Conservation (phyloP, 306 rosid genomes). For the Mucuna pruriens region DNA sequence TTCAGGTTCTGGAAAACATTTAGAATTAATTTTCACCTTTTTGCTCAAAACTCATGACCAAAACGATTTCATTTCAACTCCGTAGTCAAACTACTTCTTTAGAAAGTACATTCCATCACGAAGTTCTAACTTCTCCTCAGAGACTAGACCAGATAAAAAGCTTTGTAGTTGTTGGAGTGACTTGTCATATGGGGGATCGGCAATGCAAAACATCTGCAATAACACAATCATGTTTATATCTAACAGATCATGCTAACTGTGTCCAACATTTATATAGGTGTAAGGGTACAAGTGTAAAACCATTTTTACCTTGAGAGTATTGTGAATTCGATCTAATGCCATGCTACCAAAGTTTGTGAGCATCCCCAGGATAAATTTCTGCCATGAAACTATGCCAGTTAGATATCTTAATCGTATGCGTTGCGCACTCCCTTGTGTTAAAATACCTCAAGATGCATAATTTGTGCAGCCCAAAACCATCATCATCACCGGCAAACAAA, state of each 20-base stretch:
- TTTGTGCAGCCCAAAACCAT: constrained; percentile 1
- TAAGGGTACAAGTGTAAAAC: not conserved
- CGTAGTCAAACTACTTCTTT: constrained; percentile 55
- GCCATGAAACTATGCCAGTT: constrained; percentile 39
- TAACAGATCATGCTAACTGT: not conserved
- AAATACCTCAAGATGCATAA: not conserved
- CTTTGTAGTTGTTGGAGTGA: constrained; percentile 90
- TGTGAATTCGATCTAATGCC: constrained; percentile 92
- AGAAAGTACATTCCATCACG: constrained; percentile 83
- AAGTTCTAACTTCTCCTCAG: constrained; percentile 85
- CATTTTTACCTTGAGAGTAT: constrained; percentile 87
- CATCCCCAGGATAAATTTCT: constrained; percentile 97
- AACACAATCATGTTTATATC: constrained; percentile 3
- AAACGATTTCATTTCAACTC: constrained; percentile 28
- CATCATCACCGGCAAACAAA: constrained; percentile 2
- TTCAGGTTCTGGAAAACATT: constrained; percentile 20
- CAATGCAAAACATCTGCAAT: constrained; percentile 88
- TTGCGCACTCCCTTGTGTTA: constrained; percentile 18
- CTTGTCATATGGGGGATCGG: constrained; percentile 91
- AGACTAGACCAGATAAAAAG: constrained; percentile 81
- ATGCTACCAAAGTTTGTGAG: constrained; percentile 95
- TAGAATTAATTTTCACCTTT: constrained; percentile 44
- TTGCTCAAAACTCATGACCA: constrained; percentile 8
- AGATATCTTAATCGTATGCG: constrained; percentile 21
- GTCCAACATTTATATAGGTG: not conserved